A percentile compares a stretch with the other conserved stretches of the same genome.
phyloP scores from a whole-genome alignment of 2,329 filamentous ascomycete genomes.

The Cryphonectria nitschkei region DNA sequence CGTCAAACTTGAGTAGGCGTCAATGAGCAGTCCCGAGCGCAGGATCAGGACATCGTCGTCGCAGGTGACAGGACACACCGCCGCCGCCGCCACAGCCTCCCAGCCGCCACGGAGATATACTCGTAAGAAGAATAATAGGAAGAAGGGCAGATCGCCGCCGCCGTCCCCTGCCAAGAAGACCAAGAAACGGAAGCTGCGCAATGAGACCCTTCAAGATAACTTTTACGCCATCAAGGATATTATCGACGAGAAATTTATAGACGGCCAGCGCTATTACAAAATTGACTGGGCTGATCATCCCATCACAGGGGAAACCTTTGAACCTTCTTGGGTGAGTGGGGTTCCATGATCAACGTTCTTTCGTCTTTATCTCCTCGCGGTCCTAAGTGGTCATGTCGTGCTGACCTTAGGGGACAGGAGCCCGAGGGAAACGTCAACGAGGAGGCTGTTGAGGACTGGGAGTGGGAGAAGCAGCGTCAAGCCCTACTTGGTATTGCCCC shows the following conservation, averaged over 20 bases:
- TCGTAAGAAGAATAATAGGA: not conserved
- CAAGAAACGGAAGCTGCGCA: conserved; percentile 17
- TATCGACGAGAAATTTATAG: conserved; percentile 40
- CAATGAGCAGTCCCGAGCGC: conserved; percentile 23
- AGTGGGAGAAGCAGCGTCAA: conserved; percentile 31
- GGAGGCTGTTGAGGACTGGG: conserved; percentile 37
- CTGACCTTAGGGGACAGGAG: conserved; percentile 30
- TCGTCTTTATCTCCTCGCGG: not conserved
- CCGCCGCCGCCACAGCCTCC: not conserved
- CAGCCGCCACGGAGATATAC: conserved; percentile 2
- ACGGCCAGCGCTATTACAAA: conserved; percentile 46
- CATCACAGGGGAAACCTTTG: conserved; percentile 50
- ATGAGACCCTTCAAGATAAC: conserved; percentile 18
- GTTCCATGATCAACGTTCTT: not conserved
- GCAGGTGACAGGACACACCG: not conserved
- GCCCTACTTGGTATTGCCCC: conserved; percentile 11
- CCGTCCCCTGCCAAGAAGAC: not conserved
- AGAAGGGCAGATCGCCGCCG: conserved; percentile 4
- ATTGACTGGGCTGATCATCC: conserved; percentile 61
- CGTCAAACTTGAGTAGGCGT: conserved; percentile 24
- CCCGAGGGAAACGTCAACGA: conserved; percentile 36
- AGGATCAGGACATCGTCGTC: conserved; percentile 5
- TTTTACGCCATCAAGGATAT: conserved; percentile 41
- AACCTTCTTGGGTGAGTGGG: conserved; percentile 54
- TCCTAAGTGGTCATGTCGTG: not conserved